Percentiles rank a stretch among this genome's conserved stretches.
Conservation (phyloP, 352 stramenopile genomes). For the Aphanomyces stellatus region DNA sequence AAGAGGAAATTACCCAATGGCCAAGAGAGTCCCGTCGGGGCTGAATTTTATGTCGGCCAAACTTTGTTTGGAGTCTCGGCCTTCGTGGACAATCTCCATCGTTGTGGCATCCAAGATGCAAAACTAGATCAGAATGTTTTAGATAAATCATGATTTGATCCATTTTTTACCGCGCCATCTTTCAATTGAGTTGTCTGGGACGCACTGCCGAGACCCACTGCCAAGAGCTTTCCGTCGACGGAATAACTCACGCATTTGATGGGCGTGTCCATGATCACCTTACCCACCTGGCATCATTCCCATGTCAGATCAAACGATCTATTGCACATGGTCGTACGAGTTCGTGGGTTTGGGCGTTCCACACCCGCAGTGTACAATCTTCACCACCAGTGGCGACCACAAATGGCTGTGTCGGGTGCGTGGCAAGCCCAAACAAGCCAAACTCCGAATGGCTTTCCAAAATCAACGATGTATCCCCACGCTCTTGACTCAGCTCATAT, state of each 20-base stretch:
- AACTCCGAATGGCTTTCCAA: constrained; percentile 54
- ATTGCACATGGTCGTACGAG: constrained; percentile 20
- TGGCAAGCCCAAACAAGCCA: constrained; percentile 40
- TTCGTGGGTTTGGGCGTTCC: constrained; percentile 43
- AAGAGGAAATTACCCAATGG: constrained; percentile 34
- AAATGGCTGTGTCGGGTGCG: constrained; percentile 38
- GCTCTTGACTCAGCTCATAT: constrained; percentile 58
- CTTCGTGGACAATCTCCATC: constrained; percentile 81
- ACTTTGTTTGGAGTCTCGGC: constrained; percentile 77
- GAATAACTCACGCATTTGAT: constrained; percentile 55
- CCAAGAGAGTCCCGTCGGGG: constrained; percentile 76
- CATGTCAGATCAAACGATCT: background rate
- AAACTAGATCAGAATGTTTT: constrained; percentile 27
- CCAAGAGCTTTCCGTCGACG: constrained; percentile 54
- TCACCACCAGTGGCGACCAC: constrained; percentile 60
- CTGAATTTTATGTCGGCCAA: constrained; percentile 81
- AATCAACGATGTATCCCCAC: constrained; percentile 45
- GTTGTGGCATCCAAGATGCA: constrained; percentile 56
- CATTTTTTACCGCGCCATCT: constrained; percentile 17
- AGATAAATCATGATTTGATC: background rate
- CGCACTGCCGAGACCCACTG: constrained; percentile 44
- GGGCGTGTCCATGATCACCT: constrained; percentile 44
- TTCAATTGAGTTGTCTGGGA: constrained; percentile 29
- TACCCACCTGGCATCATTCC: constrained; percentile 25
- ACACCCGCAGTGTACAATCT: constrained; percentile 59